These are phyloP conservation scores for Exophiala xenobiotica DNA, from an alignment of 2,329 filamentous ascomycete genomes.

Conservation along the genomic window DNA sequence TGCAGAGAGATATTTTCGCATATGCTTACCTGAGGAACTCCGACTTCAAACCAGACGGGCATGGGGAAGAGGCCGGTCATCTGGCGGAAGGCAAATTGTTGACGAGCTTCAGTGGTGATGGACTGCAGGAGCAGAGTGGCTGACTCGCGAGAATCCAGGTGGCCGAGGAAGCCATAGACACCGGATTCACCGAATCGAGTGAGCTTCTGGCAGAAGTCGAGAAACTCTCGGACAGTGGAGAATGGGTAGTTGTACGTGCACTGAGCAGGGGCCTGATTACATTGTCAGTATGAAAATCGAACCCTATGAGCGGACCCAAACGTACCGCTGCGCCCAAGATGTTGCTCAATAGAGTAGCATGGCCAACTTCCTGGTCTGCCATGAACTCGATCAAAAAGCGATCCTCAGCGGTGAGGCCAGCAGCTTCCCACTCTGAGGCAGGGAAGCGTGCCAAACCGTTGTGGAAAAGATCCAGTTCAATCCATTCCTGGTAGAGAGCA, in stretches of 20 bases:
- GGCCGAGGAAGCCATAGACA: constrained; percentile 76
- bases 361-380: constrained; percentile 73
- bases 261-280: constrained; percentile 57
- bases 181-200: constrained; percentile 77
- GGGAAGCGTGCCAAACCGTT: constrained; percentile 70
- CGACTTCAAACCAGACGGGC: constrained; percentile 78
- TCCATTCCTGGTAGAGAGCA: constrained; percentile 78
- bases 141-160: constrained; percentile 73
- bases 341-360: constrained; percentile 73
- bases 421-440: constrained; percentile 65
- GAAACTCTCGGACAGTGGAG: constrained; percentile 69
- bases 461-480: constrained; percentile 80
- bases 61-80: constrained; percentile 77
- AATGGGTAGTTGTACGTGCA: constrained; percentile 83
- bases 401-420: constrained; percentile 68
- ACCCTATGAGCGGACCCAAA: too few species aligned
- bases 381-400: constrained; percentile 72
- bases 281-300: background rate
- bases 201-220: constrained; percentile 84
- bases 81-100: constrained; percentile 82
- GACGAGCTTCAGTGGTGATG: constrained; percentile 73
- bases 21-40: constrained; percentile 80
- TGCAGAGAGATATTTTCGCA: too few species aligned
- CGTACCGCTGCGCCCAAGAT: constrained; percentile 65
- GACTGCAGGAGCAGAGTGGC: constrained; percentile 72